phyloP scores from a whole-genome alignment of 371 early-diverging fungal species.

The Rhizomucor pusillus region DNA sequence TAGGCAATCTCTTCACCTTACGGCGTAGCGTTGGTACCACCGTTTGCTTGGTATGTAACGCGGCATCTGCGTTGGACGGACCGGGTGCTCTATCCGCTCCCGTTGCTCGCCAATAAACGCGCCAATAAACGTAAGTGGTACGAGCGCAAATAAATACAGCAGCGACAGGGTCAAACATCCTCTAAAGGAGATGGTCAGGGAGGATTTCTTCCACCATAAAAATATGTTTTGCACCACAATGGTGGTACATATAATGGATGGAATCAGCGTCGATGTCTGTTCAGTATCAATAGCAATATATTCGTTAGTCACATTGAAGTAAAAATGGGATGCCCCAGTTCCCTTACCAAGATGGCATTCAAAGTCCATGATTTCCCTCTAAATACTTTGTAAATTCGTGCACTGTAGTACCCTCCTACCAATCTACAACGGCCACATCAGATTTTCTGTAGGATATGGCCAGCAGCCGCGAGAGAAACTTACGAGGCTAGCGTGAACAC shows the following conservation, averaged over 20 bases:
- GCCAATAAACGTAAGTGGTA: conserved; percentile 33
- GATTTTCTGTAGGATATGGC: too few relatives aligned
- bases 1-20: conserved; percentile 21
- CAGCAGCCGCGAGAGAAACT: conserved; percentile 2
- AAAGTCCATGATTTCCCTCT: conserved; percentile 45
- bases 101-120: conserved; percentile 35
- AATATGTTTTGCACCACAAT: conserved; percentile 23
- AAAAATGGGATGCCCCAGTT: background rate
- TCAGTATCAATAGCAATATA: background rate
- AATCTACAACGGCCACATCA: too few relatives aligned
- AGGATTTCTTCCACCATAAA: conserved; percentile 39
- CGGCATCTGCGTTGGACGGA: conserved; percentile 41
- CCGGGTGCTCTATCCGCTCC: conserved; percentile 41
- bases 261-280: conserved; percentile 35
- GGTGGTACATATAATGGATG: conserved; percentile 18
- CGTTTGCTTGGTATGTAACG: conserved; percentile 38
- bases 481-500: conserved; percentile 24
- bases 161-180: conserved; percentile 31
- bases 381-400: conserved; percentile 43
- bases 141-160: conserved; percentile 25
- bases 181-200: conserved; percentile 36
- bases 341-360: conserved; percentile 36
- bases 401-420: conserved; percentile 40
- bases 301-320: background rate
- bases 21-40: conserved; percentile 34